phyloP scores from a whole-genome alignment of 352 stramenopile species.

The Blastocystis sp. region DNA sequence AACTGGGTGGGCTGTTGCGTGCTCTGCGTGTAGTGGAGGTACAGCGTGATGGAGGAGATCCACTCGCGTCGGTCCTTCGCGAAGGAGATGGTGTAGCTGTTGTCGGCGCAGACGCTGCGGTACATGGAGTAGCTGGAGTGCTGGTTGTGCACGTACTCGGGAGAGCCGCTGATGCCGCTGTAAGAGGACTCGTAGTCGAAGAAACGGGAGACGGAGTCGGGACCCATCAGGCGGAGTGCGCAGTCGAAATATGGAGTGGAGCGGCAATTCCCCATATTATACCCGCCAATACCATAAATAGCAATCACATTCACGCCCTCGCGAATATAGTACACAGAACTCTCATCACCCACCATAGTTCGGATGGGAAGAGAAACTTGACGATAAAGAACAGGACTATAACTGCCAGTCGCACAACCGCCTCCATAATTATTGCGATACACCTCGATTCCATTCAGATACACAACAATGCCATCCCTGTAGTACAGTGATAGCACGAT shows the following conservation, averaged over 20 bases:
- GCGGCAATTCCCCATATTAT: not conserved
- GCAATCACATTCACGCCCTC: conserved; percentile 19
- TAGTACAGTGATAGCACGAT: conserved; percentile 5
- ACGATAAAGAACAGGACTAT: conserved; percentile 4
- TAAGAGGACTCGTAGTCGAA: conserved; percentile 18
- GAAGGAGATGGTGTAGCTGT: not conserved
- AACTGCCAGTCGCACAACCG: not conserved
- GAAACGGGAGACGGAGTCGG: not conserved
- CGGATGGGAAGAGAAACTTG: not conserved
- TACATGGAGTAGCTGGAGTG: conserved; percentile 21
- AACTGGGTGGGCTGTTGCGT: not conserved
- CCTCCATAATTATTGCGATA: not conserved
- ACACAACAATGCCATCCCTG: conserved; percentile 56
- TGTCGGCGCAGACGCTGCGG: not conserved
- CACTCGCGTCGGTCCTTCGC: conserved; percentile 40
- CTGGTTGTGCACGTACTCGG: not conserved
- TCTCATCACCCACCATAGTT: not conserved
- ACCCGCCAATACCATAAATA: not conserved
- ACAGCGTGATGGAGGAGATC: conserved; percentile 5
- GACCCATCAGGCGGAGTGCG: conserved; percentile 13
- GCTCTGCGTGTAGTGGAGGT: conserved; percentile 6
- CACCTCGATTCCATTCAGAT: conserved; percentile 56
- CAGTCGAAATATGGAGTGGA: not conserved
- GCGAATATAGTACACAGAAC: not conserved
- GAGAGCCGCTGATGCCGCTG: conserved; percentile 21